Conservation (phyloP, 306 rosid genomes). For the Vachellia pachyceras region DNA sequence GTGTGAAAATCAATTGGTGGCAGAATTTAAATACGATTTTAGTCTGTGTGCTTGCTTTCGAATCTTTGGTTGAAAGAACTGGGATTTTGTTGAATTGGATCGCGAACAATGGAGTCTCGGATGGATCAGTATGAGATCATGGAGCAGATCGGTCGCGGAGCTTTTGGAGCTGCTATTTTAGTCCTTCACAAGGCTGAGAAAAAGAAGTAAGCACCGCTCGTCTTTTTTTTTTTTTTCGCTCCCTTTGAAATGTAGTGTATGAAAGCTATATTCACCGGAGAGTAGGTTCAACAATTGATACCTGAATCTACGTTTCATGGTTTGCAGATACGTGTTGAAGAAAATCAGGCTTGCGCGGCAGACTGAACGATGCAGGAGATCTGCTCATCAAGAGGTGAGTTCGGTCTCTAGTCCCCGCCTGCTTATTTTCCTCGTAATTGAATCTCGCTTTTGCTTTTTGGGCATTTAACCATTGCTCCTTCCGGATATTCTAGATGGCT, state of each 20-base stretch:
- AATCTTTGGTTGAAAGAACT: conserved; percentile 15
- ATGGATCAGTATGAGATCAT: conserved; percentile 99
- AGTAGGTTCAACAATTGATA: conserved; percentile 27
- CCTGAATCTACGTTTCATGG: conserved; percentile 38
- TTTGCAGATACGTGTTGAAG: conserved; percentile 91
- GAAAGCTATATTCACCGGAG: background rate
- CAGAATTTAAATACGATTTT: conserved; percentile 10
- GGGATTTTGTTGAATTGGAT: conserved; percentile 37
- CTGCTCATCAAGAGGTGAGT: conserved; percentile 98
- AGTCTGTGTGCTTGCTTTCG: conserved; percentile 6
- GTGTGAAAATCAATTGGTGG: conserved; percentile 40
- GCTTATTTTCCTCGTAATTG: conserved; percentile 33
- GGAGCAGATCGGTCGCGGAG: conserved; percentile 99
- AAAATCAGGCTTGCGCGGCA: conserved; percentile 99
- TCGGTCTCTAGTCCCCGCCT: conserved; percentile 16
- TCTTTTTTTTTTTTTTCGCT: conserved; percentile 17
- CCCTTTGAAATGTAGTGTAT: conserved; percentile 16
- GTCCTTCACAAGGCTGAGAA: conserved; percentile 90
- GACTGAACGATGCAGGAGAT: conserved; percentile 94
- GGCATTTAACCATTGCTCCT: conserved; percentile 22
- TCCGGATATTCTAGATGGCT: conserved; percentile 76
- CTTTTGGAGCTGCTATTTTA: conserved; percentile 98
- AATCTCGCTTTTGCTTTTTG: conserved; percentile 20
- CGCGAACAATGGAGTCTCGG: conserved; percentile 74
- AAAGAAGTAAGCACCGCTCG: conserved; percentile 62